Evolutionary conservation across 1,284 basidiomycete species (phyloP), one percentile per base, ranked within the genome.

Genomic region (Lignosus rhinocerotis): DNA sequence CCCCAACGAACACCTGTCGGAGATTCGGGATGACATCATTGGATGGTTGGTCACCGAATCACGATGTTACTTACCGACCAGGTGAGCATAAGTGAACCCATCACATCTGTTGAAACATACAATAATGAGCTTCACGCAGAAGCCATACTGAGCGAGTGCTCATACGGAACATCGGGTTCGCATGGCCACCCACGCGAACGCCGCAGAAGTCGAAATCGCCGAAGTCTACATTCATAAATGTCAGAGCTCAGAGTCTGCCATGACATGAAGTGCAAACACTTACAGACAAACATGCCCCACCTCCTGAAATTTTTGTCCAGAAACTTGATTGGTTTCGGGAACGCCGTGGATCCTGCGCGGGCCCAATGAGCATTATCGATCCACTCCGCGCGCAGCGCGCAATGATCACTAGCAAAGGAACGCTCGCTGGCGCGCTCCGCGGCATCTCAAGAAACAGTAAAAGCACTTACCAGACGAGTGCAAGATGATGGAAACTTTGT

Each of bases 141-240:
- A 4, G 12, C 21, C 14, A 6, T 21, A 14, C 8, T 5, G 30
- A 16, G 7, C 2, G 2, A 33, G 31, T 25, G 12, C 14, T 58
- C 62, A n/a, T 42, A 64, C 65, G 70, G 56, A 63, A 71, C 58
- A 69, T 67, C 2, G 70, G 69, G 19, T 63, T 55, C 1, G 64
- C 47, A 31, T 72, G 70, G 17, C 48, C 53, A 1, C 59, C 56
- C 6, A 70, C 45, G 8, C 60, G 59, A 7, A 60, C 9, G 14
- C 69, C 69, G 12, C 60, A 65, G 41, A 69, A 19, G 46, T 69
- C 67, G 1, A 53, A 44, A 16, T 67, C 64, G 1, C 66, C 67
- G 50, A 63, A 67, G 30, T 48, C 62, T 63, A 38, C 8, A 31
- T 14, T 14, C 2, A 6, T 16, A 10, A 12, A 14, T 21, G 36